Percentiles rank a stretch among this genome's conserved stretches.
phyloP scores from a whole-genome alignment of 805 yeast species.

The Candida nemodendra region DNA sequence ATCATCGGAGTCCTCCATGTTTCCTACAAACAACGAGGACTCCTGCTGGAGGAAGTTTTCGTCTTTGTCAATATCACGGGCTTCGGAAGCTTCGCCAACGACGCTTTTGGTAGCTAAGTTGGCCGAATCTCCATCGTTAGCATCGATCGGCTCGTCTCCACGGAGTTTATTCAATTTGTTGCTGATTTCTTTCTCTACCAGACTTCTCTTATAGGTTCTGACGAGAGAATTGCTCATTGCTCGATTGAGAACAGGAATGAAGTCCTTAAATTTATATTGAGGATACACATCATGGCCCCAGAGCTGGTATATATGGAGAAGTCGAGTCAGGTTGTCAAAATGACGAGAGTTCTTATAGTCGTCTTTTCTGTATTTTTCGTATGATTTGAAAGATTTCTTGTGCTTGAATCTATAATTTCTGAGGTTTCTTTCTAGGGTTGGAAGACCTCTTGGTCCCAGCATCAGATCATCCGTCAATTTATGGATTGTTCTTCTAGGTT shows the following conservation, averaged over 20 bases:
- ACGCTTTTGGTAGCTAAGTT: neutral
- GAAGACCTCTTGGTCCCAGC: constrained; percentile 55
- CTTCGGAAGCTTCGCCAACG: neutral
- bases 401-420: constrained; percentile 34
- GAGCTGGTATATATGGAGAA: constrained; percentile 59
- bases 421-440: constrained; percentile 42
- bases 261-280: constrained; percentile 73
- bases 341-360: constrained; percentile 40
- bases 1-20: constrained; percentile 16
- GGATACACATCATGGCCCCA: constrained; percentile 82
- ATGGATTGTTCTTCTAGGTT: constrained; percentile 33
- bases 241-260: constrained; percentile 51
- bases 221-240: constrained; percentile 45
- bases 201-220: constrained; percentile 40
- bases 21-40: constrained; percentile 17
- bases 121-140: constrained; percentile 2
- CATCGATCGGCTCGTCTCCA: constrained; percentile 4
- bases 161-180: constrained; percentile 3
- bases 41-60: constrained; percentile 1
- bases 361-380: constrained; percentile 14
- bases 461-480: constrained; percentile 53
- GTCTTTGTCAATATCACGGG: neutral
- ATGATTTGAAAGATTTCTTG: constrained; percentile 27
- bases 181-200: constrained; percentile 38
- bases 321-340: constrained; percentile 44